phyloP scores from a whole-genome alignment of 352 stramenopile species.

The Globisporangium rhizosaccharum region DNA sequence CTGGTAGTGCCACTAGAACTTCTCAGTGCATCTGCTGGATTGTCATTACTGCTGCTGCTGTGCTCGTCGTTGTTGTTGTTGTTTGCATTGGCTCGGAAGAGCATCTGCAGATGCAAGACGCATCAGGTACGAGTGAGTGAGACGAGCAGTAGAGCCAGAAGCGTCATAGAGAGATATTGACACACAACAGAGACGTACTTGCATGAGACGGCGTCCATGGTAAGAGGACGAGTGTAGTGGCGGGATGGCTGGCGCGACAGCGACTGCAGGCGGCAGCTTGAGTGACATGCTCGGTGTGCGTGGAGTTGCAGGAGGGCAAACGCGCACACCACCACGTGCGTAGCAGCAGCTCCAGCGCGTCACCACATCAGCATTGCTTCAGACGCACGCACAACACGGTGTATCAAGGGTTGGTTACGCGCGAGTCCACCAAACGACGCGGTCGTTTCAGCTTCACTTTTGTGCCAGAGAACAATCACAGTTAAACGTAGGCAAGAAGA shows the following conservation, averaged over 20 bases:
- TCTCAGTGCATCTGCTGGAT: no score
- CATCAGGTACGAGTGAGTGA: neutral
- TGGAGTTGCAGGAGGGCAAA: neutral
- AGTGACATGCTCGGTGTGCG: slow-evolving; percentile 8
- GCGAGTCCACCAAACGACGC: no score
- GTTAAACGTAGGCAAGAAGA: no score
- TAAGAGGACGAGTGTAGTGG: slow-evolving; percentile 5
- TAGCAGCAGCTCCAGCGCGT: no score
- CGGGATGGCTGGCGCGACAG: neutral
- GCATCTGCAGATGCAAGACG: slow-evolving; percentile 24
- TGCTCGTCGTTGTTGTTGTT: slow-evolving; percentile 2
- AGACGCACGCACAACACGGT: no score
- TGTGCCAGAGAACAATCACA: neutral
- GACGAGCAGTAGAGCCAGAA: neutral
- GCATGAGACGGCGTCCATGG: slow-evolving; percentile 32
- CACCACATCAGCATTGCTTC: no score
- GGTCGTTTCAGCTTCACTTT: no score
- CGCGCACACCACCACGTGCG: no score
- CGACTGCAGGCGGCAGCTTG: slow-evolving; percentile 13
- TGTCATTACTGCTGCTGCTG: neutral
- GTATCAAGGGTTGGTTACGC: no score
- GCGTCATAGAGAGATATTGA: neutral
- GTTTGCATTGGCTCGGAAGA: slow-evolving; percentile 30
- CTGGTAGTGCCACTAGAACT: no score
- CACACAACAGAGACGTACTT: slow-evolving; percentile 15